phyloP scores from a whole-genome alignment of 306 rosid species.

The Vigna nakashimae region DNA sequence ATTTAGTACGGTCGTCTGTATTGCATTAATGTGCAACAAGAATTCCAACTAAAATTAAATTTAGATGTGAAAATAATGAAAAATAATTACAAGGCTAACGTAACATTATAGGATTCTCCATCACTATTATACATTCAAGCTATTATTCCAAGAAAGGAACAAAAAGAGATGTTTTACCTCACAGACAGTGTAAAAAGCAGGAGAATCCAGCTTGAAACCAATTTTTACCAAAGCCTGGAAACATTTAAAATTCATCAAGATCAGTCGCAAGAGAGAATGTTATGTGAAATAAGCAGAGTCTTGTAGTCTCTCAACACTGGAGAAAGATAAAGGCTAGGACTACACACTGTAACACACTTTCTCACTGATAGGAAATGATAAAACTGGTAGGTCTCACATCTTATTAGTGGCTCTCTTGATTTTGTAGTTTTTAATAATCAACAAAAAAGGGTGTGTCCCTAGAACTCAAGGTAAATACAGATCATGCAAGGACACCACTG shows the following conservation, averaged over 20 bases:
- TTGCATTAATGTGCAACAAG: slow-evolving; percentile 28
- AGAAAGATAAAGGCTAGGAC: neutral
- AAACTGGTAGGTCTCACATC: neutral
- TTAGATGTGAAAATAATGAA: slow-evolving; percentile 5
- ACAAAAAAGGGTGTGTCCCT: no score
- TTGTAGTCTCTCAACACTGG: slow-evolving; percentile 17
- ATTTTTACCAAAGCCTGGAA: slow-evolving; percentile 77
- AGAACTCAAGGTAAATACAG: neutral
- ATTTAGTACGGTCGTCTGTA: slow-evolving; percentile 29
- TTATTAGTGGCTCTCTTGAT: neutral
- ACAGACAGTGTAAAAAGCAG: slow-evolving; percentile 83
- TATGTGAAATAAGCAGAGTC: slow-evolving; percentile 14
- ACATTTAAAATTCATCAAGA: slow-evolving; percentile 44
- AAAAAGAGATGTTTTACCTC: slow-evolving; percentile 63
- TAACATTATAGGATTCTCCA: slow-evolving; percentile 22
- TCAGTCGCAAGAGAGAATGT: slow-evolving; percentile 15
- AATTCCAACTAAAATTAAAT: slow-evolving; percentile 17
- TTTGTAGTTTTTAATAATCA: neutral
- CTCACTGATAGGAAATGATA: neutral
- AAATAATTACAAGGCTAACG: slow-evolving; percentile 37
- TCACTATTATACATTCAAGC: slow-evolving; percentile 27
- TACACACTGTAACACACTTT: neutral
- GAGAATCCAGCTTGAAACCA: slow-evolving; percentile 90
- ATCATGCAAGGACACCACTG: slow-evolving; percentile 5
- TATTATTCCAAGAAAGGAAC: slow-evolving; percentile 32